These are phyloP conservation scores for Elaeagnus macrophylla DNA, from an alignment of 306 rosid species.

Conservation along the genomic window DNA sequence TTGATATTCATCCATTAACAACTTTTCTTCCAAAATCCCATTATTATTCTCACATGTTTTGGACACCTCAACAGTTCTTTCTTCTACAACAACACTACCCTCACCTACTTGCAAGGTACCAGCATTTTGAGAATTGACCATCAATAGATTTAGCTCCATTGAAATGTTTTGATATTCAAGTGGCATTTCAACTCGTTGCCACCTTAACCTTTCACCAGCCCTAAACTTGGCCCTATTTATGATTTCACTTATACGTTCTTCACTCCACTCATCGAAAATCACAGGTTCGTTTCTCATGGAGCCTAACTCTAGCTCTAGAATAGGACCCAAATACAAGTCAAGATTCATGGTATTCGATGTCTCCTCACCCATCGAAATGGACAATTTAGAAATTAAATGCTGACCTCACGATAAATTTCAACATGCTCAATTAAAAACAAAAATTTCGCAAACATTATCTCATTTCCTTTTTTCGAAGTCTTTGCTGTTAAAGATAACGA, in stretches of 20 bases:
- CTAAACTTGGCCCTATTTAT: slow-evolving; percentile 48
- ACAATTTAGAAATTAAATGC: slow-evolving; percentile 16
- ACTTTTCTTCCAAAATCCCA: slow-evolving; percentile 48
- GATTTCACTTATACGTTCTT: slow-evolving; percentile 36
- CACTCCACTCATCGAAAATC: slow-evolving; percentile 56
- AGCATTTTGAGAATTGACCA: slow-evolving; percentile 54
- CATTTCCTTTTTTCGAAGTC: too few relatives aligned
- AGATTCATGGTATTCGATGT: slow-evolving; percentile 77
- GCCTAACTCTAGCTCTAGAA: slow-evolving; percentile 45
- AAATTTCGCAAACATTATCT: too few relatives aligned
- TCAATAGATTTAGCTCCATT: slow-evolving; percentile 44
- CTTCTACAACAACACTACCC: slow-evolving; percentile 80
- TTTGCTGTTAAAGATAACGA: too few relatives aligned
- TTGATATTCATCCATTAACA: slow-evolving; percentile 44
- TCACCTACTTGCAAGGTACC: slow-evolving; percentile 66
- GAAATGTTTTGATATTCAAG: slow-evolving; percentile 46
- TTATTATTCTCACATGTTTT: slow-evolving; percentile 66
- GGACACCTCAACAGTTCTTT: slow-evolving; percentile 36
- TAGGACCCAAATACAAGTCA: slow-evolving; percentile 90
- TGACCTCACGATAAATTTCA: slow-evolving; percentile 21
- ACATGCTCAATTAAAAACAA: slow-evolving; percentile 22
- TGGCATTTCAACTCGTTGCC: slow-evolving; percentile 28
- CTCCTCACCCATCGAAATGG: slow-evolving; percentile 73
- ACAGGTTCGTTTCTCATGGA: slow-evolving; percentile 30
- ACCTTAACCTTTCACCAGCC: slow-evolving; percentile 52